These are phyloP conservation scores for Globisporangium takayamanum DNA, from an alignment of 352 stramenopile genomes.

Conservation along the genomic window DNA sequence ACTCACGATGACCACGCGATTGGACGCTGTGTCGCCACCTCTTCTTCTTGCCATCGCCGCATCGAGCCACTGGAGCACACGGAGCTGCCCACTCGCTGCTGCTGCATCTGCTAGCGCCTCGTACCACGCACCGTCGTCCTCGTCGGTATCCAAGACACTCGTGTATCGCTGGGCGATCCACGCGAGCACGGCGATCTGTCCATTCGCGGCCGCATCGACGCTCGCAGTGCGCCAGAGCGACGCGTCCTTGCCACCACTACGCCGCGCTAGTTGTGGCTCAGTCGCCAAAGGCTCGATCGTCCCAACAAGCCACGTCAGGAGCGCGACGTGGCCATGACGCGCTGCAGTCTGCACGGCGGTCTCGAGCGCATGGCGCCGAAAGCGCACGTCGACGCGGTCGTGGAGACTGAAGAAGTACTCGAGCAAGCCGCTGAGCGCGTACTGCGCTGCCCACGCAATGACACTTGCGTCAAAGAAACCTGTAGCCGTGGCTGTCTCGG, in stretches of 20 bases:
- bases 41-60: neutral
- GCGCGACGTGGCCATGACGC: conserved; percentile 23
- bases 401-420: conserved; percentile 22
- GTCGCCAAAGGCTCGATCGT: neutral
- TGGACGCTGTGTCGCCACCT: too few relatives aligned
- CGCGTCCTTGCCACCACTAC: neutral
- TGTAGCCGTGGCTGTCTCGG: neutral
- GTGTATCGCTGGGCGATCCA: conserved; percentile 19
- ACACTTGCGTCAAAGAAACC: conserved; percentile 13
- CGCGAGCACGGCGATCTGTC: conserved; percentile 26
- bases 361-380: conserved; percentile 22
- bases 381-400: conserved; percentile 16
- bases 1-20: neutral
- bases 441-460: conserved; percentile 29
- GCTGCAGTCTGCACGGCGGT: conserved; percentile 23
- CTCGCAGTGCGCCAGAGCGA: neutral
- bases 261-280: neutral
- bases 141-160: neutral
- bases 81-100: conserved; percentile 23
- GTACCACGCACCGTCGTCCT: conserved; percentile 25
- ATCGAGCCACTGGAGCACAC: conserved; percentile 25
- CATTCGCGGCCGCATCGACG: conserved; percentile 14
- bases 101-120: conserved; percentile 23
- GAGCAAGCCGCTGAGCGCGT: conserved; percentile 23
- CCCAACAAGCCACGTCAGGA: conserved; percentile 26